These are phyloP conservation scores for Clonostachys byssicola DNA, from an alignment of 2,329 filamentous ascomycete species.

Conservation along the genomic window DNA sequence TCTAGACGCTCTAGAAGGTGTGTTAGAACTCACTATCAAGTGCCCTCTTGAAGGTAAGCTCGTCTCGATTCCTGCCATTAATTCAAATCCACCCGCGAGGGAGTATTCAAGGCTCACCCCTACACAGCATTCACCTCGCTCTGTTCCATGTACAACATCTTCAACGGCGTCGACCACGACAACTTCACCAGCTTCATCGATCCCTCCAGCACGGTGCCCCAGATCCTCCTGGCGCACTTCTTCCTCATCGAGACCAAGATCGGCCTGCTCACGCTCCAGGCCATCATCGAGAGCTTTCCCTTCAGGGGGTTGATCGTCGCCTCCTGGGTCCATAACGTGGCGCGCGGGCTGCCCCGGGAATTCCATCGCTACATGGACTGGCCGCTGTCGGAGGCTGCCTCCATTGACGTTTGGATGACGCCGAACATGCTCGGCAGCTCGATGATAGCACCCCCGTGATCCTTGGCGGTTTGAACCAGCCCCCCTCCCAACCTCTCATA, in stretches of 20 bases:
- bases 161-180: not conserved
- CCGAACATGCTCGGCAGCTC: not conserved
- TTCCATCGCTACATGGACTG: not conserved
- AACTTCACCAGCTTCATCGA: not conserved
- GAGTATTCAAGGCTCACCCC: not conserved
- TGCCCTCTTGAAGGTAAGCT: not conserved
- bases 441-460: too few relatives aligned
- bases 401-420: not conserved
- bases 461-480: constrained; percentile 21
- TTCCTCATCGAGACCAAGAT: not conserved
- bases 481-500: constrained; percentile 62
- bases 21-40: not conserved
- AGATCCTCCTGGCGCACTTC: constrained; percentile 1
- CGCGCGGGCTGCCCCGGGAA: not conserved
- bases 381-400: not conserved
- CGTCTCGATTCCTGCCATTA: not conserved
- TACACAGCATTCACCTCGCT: not conserved
- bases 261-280: not conserved
- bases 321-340: not conserved
- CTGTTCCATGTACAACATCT: not conserved
- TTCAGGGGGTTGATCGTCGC: not conserved
- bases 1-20: not conserved
- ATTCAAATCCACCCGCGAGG: too few relatives aligned
- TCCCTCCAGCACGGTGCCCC: not conserved
- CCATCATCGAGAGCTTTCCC: not conserved